Evolutionary conservation across 768 basidiomycete genomes (phyloP).

Genomic region (Podaxis sp.): DNA sequence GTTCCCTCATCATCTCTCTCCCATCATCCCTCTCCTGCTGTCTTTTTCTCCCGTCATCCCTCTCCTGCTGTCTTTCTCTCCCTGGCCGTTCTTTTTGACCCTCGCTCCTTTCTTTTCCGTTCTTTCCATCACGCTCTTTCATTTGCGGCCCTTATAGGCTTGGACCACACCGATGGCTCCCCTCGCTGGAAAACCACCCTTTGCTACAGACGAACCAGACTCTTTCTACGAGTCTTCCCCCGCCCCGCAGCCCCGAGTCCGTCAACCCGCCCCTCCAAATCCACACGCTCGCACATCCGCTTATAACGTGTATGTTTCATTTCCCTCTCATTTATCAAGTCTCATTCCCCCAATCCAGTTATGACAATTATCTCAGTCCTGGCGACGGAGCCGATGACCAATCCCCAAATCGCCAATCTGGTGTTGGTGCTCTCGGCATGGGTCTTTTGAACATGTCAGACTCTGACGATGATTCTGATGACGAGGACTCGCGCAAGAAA

Average conservation of each 20-base stretch:
- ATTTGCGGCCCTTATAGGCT: constrained; percentile 9
- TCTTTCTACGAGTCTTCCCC: constrained; percentile 47
- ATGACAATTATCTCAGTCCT: constrained; percentile 57
- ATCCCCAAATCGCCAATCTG: constrained; percentile 22
- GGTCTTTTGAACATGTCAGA: constrained; percentile 27
- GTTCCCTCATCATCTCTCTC: background rate
- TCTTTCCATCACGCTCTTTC: constrained; percentile 11
- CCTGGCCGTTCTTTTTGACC: background rate
- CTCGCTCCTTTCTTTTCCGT: constrained; percentile 15
- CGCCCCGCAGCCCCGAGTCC: constrained; percentile 40
- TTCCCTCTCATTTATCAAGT: background rate
- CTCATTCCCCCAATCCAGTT: constrained; percentile 39
- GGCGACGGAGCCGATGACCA: constrained; percentile 23
- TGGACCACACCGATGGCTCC: constrained; percentile 34
- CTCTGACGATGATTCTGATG: constrained; percentile 32
- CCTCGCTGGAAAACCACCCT: constrained; percentile 63
- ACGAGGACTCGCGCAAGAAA: constrained; percentile 12
- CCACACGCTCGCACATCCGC: constrained; percentile 60
- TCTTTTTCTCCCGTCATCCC: background rate
- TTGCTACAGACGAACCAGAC: constrained; percentile 69
- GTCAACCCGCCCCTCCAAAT: constrained; percentile 43
- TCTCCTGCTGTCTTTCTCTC: background rate
- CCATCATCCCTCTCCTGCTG: background rate
- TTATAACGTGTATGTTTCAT: constrained; percentile 62
- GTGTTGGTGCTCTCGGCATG: constrained; percentile 50